Conservation (phyloP, 495 filamentous ascomycete genomes). For the Podospora pseudocomata region DNA sequence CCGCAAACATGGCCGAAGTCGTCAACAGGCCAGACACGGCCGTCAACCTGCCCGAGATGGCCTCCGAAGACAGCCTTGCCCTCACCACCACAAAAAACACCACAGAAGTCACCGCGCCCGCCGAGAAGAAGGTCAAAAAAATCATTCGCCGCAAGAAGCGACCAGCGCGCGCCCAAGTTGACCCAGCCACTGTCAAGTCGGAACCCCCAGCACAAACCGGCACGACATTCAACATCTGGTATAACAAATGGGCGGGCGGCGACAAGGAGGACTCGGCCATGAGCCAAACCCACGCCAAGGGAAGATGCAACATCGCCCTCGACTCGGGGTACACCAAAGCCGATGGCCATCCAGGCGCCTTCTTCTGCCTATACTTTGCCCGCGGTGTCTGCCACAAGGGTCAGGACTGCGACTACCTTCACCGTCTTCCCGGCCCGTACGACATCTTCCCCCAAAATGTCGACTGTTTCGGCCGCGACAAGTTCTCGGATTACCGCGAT, state of each 20-base stretch:
- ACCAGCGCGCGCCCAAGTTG: slow-evolving; percentile 70
- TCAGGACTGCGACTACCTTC: slow-evolving; percentile 89
- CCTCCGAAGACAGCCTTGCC: slow-evolving; percentile 21
- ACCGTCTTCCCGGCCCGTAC: slow-evolving; percentile 75
- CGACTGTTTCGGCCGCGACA: slow-evolving; percentile 91
- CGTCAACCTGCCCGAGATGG: slow-evolving; percentile 8
- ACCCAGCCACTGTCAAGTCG: slow-evolving; percentile 69
- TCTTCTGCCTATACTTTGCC: slow-evolving; percentile 93
- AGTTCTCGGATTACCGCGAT: slow-evolving; percentile 81
- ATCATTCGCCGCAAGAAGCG: slow-evolving; percentile 64
- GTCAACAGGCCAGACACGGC: slow-evolving; percentile 13
- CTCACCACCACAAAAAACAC: slow-evolving; percentile 37
- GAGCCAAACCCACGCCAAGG: slow-evolving; percentile 63
- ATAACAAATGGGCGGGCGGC: slow-evolving; percentile 93
- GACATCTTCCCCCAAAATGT: slow-evolving; percentile 87
- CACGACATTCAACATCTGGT: slow-evolving; percentile 75
- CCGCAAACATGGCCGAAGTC: slow-evolving; percentile 22
- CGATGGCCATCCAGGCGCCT: slow-evolving; percentile 68
- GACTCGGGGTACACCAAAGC: slow-evolving; percentile 89
- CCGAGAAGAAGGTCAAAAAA: slow-evolving; percentile 59
- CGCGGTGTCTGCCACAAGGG: slow-evolving; percentile 63
- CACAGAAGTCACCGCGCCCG: slow-evolving; percentile 46
- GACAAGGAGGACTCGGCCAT: slow-evolving; percentile 90
- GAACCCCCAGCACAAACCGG: slow-evolving; percentile 87
- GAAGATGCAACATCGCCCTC: slow-evolving; percentile 73